Evolutionary conservation across 768 basidiomycete genomes (phyloP), one percentile per base, ranked within the genome.

Genomic region (Pisolithus albus): DNA sequence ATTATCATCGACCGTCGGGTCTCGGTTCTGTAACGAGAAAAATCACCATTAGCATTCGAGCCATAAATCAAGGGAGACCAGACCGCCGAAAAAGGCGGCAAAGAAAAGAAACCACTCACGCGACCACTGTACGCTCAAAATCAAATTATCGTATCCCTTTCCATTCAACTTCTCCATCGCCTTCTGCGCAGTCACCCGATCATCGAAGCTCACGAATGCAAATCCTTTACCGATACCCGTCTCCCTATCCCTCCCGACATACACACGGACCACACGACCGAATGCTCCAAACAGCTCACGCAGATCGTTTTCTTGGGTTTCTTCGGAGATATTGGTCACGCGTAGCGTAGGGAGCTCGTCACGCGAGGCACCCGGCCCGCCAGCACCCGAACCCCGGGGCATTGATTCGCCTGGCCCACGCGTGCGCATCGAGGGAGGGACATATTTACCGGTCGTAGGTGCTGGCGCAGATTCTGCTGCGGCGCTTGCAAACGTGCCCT

Each of bases 311-410:
- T 99, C 96, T 59, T 88, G 84, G 2, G 93, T 93, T 61, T 99
- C 96, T 67, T 92, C 88, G 5, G 90, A 91, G 53, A 99, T 86
- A 61, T 98, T 98, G 32, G 96, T 97, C 57, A 99, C 92, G 28
- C 96, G 91, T 16, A 99, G 79, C 0, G 96, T 99, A 3, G 96
- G 96, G 19, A 94, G 79, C 62, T 98, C 96, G 66, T 97, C 93
- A 38, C 95, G 81, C 16, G 69, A 75, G 42, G 77, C 74, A 16
- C 76, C 75, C 44, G 77, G 28, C n/a, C 32, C 46, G 11, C 79
- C 77, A 4, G 75, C 61, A 45, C 77, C 65, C 38, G 77, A 76
- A 8, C 37, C 23, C 7, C 66, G 66, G 23, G 47, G 48, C 87
- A 92, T 90, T 2, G 84, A 75, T 63, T 92, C 91, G 46, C 92